Conservation (phyloP, 495 filamentous ascomycete genomes). For the Trichocladium antarcticum region DNA sequence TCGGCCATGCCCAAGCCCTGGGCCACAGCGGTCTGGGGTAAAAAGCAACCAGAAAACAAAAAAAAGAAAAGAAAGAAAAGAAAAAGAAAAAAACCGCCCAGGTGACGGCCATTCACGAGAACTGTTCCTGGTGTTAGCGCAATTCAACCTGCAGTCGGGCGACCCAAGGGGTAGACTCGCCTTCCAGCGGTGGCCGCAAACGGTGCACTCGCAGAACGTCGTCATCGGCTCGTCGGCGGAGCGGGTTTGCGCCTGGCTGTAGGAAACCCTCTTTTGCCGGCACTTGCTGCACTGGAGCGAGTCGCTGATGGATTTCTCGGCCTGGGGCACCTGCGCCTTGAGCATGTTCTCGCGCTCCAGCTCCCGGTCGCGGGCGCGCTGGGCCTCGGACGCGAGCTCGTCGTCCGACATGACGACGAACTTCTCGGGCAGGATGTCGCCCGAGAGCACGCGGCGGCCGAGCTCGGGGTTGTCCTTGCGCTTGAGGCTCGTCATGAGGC, state of each 20-base stretch:
- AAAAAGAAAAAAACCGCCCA: neutral
- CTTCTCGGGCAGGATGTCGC: conserved; percentile 54
- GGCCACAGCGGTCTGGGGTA: no score
- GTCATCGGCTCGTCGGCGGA: conserved; percentile 89
- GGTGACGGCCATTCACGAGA: conserved; percentile 10
- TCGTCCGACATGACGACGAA: conserved; percentile 56
- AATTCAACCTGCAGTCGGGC: neutral
- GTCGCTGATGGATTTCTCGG: conserved; percentile 75
- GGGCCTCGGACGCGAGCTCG: conserved; percentile 51
- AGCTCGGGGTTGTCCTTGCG: conserved; percentile 73
- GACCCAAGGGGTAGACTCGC: conserved; percentile 24
- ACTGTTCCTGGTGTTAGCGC: conserved; percentile 1
- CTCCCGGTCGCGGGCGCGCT: conserved; percentile 60
- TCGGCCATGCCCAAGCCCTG: no score
- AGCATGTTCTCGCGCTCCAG: conserved; percentile 87
- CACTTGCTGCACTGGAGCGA: conserved; percentile 82
- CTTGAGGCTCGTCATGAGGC: conserved; percentile 87
- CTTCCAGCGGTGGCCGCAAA: conserved; percentile 71
- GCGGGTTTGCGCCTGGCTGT: conserved; percentile 91
- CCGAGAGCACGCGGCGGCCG: conserved; percentile 59
- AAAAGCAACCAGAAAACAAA: neutral
- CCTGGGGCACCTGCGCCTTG: conserved; percentile 83
- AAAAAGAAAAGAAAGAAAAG: neutral
- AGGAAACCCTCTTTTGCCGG: conserved; percentile 82
- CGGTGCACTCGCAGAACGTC: conserved; percentile 66